A percentile compares a stretch with the other conserved stretches of the same genome.
Evolutionary conservation across 768 basidiomycete genomes (phyloP).

Genomic region (Pulveroboletus sp.): DNA sequence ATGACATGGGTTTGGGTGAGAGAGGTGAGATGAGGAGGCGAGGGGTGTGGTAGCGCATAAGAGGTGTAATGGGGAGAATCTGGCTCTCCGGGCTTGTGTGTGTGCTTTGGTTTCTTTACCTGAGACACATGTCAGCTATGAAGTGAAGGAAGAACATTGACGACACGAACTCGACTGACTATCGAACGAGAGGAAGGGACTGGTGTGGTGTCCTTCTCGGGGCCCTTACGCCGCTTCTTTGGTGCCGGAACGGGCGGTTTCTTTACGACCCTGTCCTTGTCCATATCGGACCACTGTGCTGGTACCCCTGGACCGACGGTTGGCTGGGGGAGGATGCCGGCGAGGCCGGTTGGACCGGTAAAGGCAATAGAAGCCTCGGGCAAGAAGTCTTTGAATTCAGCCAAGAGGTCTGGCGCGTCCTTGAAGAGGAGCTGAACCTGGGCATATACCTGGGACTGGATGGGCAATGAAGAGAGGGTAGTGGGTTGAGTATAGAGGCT

Average conservation of each 20-base stretch:
- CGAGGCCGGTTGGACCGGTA: slow-evolving; percentile 36
- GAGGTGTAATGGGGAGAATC: slow-evolving; percentile 44
- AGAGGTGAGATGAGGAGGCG: slow-evolving; percentile 28
- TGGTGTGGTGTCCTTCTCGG: slow-evolving; percentile 67
- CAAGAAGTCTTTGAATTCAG: slow-evolving; percentile 78
- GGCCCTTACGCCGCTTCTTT: slow-evolving; percentile 58
- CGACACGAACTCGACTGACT: slow-evolving; percentile 42
- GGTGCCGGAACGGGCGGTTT: slow-evolving; percentile 38
- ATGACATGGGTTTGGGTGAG: slow-evolving; percentile 25
- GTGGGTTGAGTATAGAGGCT: slow-evolving; percentile 24
- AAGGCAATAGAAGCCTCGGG: slow-evolving; percentile 55
- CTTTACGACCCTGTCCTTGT: slow-evolving; percentile 37
- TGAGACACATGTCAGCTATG: slow-evolving; percentile 23
- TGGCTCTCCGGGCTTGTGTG: slow-evolving; percentile 56
- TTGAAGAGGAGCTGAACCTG: slow-evolving; percentile 81
- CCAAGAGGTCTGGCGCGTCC: slow-evolving; percentile 72
- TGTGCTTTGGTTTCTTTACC: slow-evolving; percentile 61
- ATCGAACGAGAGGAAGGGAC: slow-evolving; percentile 47
- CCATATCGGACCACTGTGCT: slow-evolving; percentile 40
- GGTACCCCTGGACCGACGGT: slow-evolving; percentile 32
- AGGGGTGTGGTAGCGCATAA: slow-evolving; percentile 39
- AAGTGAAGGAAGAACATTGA: background rate
- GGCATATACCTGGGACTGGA: slow-evolving; percentile 67
- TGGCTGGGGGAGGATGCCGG: slow-evolving; percentile 50
- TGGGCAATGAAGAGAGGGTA: slow-evolving; percentile 2